A percentile compares a stretch with the other conserved stretches of the same genome.
These are phyloP conservation scores for Pseudozyma sp. DNA, from an alignment of 1,284 basidiomycete genomes.

Conservation along the genomic window DNA sequence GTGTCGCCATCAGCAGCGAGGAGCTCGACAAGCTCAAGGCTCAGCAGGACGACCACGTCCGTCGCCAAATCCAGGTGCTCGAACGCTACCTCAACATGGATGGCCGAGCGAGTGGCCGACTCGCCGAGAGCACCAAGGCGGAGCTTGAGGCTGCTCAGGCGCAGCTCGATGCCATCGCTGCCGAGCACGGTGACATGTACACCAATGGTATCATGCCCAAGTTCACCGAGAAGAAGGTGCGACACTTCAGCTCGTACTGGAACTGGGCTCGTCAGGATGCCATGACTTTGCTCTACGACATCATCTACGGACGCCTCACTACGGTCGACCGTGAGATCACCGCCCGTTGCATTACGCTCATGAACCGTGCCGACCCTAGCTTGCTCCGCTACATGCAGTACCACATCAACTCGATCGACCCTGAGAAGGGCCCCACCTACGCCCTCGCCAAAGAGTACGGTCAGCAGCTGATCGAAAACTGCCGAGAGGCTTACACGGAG, in stretches of 20 bases:
- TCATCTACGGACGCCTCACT: constrained; percentile 83
- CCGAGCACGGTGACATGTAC: constrained; percentile 92
- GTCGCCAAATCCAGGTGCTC: constrained; percentile 92
- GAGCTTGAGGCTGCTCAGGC: constrained; percentile 80
- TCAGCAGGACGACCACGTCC: constrained; percentile 90
- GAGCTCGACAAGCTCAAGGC: constrained; percentile 96
- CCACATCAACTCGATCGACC: constrained; percentile 85
- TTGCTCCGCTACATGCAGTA: constrained; percentile 87
- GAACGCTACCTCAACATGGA: constrained; percentile 96
- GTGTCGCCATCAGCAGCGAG: constrained; percentile 89
- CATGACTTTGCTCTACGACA: constrained; percentile 86
- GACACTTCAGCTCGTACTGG: constrained; percentile 98
- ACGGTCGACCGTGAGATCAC: constrained; percentile 79
- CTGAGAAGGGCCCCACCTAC: constrained; percentile 84
- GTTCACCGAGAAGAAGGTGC: constrained; percentile 94
- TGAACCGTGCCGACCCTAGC: constrained; percentile 87
- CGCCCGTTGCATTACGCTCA: constrained; percentile 88
- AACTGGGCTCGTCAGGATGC: constrained; percentile 99
- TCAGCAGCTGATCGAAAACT: constrained; percentile 94
- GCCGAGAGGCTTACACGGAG: constrained; percentile 82
- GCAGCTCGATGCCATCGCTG: constrained; percentile 85
- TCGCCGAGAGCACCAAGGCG: constrained; percentile 86
- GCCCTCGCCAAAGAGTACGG: constrained; percentile 95
- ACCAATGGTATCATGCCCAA: constrained; percentile 92
- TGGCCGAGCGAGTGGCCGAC: constrained; percentile 88